These are phyloP conservation scores for Lenwebbia sp. DNA, from an alignment of 345 rosid species.

Conservation along the genomic window DNA sequence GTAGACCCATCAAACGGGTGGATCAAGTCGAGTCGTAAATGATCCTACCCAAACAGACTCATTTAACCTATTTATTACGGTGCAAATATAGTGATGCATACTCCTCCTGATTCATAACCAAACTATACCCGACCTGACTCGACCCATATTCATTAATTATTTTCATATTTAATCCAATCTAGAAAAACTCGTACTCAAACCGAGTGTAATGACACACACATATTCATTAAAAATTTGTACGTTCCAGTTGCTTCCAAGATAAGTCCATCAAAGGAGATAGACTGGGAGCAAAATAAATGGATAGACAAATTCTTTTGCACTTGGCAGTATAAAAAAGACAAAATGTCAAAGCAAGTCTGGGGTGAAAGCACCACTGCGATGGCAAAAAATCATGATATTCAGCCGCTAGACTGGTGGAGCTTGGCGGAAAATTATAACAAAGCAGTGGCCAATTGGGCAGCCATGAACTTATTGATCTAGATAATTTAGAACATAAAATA, in stretches of 20 bases:
- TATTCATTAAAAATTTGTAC: no score
- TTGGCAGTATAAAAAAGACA: neutral
- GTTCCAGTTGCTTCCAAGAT: neutral
- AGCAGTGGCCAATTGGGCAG: neutral
- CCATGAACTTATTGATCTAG: neutral
- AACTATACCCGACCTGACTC: no score
- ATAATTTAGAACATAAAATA: neutral
- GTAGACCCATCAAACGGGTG: no score
- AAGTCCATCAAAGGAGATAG: neutral
- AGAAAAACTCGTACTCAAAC: no score
- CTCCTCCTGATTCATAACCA: no score
- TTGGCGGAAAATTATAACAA: neutral
- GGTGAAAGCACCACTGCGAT: neutral
- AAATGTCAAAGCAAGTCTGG: neutral
- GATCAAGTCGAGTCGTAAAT: no score
- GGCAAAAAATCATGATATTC: neutral
- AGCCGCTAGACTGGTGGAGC: neutral
- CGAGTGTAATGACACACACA: no score
- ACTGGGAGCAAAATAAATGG: neutral
- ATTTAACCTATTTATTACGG: no score
- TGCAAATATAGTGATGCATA: no score
- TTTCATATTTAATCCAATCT: no score
- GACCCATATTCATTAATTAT: no score
- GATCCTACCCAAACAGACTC: no score
- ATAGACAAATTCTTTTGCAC: neutral